Base-by-base conservation (phyloP, 176 grass and related monocot species). In the Cymbopogon citratus region DNA sequence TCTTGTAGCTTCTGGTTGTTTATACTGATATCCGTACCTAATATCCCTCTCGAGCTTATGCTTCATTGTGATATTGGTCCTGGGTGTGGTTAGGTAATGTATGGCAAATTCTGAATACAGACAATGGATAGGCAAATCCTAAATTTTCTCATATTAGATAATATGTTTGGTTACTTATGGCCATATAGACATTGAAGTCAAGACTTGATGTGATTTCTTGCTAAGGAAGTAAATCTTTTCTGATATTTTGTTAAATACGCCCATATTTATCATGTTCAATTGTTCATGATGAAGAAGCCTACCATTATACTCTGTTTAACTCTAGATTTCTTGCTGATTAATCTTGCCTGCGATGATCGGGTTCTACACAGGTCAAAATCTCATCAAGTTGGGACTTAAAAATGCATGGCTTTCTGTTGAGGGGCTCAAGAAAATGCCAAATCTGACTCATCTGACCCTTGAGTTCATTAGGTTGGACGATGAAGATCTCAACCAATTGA, bases 341-440 rank as follows among this genome's bases (percentile, higher is more conserved):
- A 29, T 7, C 10, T 13, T 65, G 18, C 12, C 3, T 88, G 54
- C 24, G 33, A 18, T 71, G 54, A 39, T 76, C 28, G 80, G 43
- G 18, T 80, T 84, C 52, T 69, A 43, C 35, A 41, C 86, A 97
- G 92, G 92, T 81, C 57, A 38, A 43, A 85, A 84, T 77, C 88
- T 94, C 82, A 2, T 84, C 59, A 91, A 74, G 66, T 48, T 97
- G 77, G 63, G 84, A 39, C 51, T 97, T 61, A 87, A 61, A 81
- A 97, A 97, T 56, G 85, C 92, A 60, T 97, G 87, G 88, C 79
- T 98, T 78, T 98, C 92, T 48, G 81, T 91, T 69, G 70, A 87
- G 68, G 83, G 86, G 43, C 87, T 98, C 38, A 89, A 78, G 73
- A 60, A 78, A 69, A 94, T 98, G 92, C 77, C 66, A 38, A 92